Evolutionary conservation across 164 flowering plant species (phyloP).

Genomic region (Cinnamomum micranthum): DNA sequence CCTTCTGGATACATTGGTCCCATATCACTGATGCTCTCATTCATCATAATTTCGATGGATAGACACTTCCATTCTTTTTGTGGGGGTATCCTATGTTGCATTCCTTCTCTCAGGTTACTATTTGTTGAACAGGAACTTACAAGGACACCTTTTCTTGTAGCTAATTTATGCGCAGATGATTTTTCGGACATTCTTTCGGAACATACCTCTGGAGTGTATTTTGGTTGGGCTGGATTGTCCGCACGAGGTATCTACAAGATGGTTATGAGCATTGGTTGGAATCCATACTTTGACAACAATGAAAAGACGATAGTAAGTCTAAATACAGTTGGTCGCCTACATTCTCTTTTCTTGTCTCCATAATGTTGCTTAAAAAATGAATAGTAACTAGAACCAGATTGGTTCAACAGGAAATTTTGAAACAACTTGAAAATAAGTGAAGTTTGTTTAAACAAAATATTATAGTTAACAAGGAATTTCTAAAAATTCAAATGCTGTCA

Average conservation of each 20-base stretch:
- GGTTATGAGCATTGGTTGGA: slow-evolving; percentile 99
- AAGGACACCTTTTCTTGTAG: slow-evolving; percentile 32
- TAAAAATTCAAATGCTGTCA: background rate
- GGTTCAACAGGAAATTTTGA: background rate
- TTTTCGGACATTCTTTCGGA: slow-evolving; percentile 53
- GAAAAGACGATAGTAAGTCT: slow-evolving; percentile 88
- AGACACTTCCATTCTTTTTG: background rate
- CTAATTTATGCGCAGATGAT: slow-evolving; percentile 72
- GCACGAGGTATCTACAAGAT: slow-evolving; percentile 73
- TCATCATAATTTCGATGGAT: background rate
- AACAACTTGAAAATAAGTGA: background rate
- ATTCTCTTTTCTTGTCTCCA: background rate
- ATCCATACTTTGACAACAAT: slow-evolving; percentile 82
- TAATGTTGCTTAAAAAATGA: too few relatives aligned
- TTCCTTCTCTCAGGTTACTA: background rate
- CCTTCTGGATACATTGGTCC: background rate
- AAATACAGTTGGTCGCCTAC: background rate
- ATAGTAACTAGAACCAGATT: background rate
- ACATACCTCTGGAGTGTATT: slow-evolving; percentile 82
- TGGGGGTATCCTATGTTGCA: background rate
- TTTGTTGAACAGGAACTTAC: background rate
- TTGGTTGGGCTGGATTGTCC: slow-evolving; percentile 93
- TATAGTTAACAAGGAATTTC: background rate
- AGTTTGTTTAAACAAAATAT: background rate
- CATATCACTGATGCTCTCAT: background rate